Evolutionary conservation across 2,329 filamentous ascomycete genomes (phyloP).

Genomic region (Ophiostoma quercus): DNA sequence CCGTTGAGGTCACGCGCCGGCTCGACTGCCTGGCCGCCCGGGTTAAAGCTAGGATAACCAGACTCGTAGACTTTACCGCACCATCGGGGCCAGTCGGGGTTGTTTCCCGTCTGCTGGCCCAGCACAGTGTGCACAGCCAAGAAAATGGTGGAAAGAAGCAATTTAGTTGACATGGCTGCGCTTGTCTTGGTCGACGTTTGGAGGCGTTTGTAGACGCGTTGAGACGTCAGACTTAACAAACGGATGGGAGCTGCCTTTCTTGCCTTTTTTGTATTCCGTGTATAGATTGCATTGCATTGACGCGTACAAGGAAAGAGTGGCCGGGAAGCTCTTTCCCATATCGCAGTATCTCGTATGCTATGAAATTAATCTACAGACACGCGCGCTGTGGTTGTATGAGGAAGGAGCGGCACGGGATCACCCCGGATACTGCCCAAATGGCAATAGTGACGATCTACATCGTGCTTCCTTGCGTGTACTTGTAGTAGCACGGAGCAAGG

Average conservation of each 20-base stretch:
- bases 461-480: not conserved
- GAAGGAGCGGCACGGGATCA: constrained; percentile 2
- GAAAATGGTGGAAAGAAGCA: not conserved
- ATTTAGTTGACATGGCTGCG: not conserved
- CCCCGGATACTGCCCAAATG: not conserved
- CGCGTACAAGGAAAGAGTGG: not conserved
- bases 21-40: constrained; percentile 41
- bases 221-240: not conserved
- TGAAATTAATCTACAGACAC: not conserved
- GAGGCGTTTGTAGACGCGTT: not conserved
- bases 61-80: constrained; percentile 45
- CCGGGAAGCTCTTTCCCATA: constrained; percentile 3
- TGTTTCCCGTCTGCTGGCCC: constrained; percentile 36
- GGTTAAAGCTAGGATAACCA: constrained; percentile 41
- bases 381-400: not conserved
- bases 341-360: not conserved
- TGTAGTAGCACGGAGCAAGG: not conserved
- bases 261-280: not conserved
- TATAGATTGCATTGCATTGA: not conserved
- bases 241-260: not conserved
- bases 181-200: not conserved
- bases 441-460: constrained; percentile 2
- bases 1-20: constrained; percentile 33
- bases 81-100: constrained; percentile 43
- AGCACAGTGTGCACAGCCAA: not conserved